Evolutionary conservation across 2,329 filamentous ascomycete species (phyloP).

Genomic region (Pyrenochaeta sp.): DNA sequence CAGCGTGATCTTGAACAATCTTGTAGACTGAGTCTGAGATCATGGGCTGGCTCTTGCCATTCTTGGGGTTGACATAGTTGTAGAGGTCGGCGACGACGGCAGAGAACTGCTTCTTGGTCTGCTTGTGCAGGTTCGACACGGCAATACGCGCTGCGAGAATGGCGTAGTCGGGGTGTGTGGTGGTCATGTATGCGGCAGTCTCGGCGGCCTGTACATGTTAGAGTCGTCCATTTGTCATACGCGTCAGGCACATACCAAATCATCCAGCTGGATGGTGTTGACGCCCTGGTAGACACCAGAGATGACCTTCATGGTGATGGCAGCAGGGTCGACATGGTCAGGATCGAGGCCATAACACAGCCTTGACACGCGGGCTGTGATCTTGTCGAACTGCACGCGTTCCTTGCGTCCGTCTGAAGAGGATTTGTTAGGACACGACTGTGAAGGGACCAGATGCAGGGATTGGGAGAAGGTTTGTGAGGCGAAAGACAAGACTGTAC

Average conservation of each 20-base stretch:
- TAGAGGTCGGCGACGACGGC: slow-evolving; percentile 91
- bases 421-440: slow-evolving; percentile 32
- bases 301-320: slow-evolving; percentile 99
- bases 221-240: no score
- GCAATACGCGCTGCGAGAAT: slow-evolving; percentile 98
- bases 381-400: slow-evolving; percentile 99
- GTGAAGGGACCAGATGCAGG: slow-evolving; percentile 12
- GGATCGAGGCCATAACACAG: slow-evolving; percentile 97
- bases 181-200: slow-evolving; percentile 99
- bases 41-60: slow-evolving; percentile 84
- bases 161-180: slow-evolving; percentile 98
- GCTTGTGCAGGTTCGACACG: slow-evolving; percentile 99
- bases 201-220: slow-evolving; percentile 78
- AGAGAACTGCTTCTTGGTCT: slow-evolving; percentile 99
- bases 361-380: slow-evolving; percentile 96
- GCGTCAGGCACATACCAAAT: slow-evolving; percentile 72
- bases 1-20: slow-evolving; percentile 92
- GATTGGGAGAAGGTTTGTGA: slow-evolving; percentile 16
- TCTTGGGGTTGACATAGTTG: slow-evolving; percentile 96
- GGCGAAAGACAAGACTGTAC: slow-evolving; percentile 19
- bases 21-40: slow-evolving; percentile 92
- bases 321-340: slow-evolving; percentile 94
- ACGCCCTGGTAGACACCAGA: slow-evolving; percentile 99
- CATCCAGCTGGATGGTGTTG: slow-evolving; percentile 93
- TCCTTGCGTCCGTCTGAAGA: slow-evolving; percentile 94